Evolutionary conservation across 106 monocot species (phyloP).

Genomic region (Dendrobium officinale): DNA sequence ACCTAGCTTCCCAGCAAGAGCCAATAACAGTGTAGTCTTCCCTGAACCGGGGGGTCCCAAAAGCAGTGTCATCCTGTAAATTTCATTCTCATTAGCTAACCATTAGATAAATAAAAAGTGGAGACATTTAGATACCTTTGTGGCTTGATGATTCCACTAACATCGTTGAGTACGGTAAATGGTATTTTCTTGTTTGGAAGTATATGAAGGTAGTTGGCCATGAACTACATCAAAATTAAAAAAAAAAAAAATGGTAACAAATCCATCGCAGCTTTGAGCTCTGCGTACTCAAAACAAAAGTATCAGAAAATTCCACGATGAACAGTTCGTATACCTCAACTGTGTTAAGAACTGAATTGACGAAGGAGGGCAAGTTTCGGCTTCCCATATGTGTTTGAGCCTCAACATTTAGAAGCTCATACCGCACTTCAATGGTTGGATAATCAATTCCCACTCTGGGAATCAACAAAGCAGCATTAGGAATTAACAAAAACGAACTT

Average conservation of each 20-base stretch:
- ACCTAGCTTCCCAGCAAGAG: neutral
- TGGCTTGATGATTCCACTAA: conserved; percentile 45
- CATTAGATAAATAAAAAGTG: too few species aligned
- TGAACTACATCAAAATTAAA: neutral
- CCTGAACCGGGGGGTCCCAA: neutral
- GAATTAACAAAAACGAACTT: too few species aligned
- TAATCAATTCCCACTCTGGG: too few species aligned
- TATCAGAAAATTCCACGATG: too few species aligned
- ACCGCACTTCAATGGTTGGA: too few species aligned
- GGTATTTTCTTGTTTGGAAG: conserved; percentile 30
- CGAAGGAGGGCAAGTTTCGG: conserved; percentile 10
- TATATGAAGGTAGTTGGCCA: conserved; percentile 23
- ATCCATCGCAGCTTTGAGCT: too few species aligned
- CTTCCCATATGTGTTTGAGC: conserved; percentile 7
- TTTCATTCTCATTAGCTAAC: too few species aligned
- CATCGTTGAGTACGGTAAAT: conserved; percentile 28
- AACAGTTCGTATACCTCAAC: neutral
- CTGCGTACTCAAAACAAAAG: too few species aligned
- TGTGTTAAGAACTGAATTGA: conserved; percentile 1
- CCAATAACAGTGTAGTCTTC: conserved; percentile 1
- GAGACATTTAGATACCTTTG: too few species aligned
- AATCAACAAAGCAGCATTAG: too few species aligned
- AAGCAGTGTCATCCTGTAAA: conserved; percentile 8
- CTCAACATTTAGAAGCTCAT: conserved; percentile 6
- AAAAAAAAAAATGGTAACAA: too few species aligned